Evolutionary conservation across 192 early-diverging fungal genomes (phyloP).

Genomic region (Phycomyces nitens): DNA sequence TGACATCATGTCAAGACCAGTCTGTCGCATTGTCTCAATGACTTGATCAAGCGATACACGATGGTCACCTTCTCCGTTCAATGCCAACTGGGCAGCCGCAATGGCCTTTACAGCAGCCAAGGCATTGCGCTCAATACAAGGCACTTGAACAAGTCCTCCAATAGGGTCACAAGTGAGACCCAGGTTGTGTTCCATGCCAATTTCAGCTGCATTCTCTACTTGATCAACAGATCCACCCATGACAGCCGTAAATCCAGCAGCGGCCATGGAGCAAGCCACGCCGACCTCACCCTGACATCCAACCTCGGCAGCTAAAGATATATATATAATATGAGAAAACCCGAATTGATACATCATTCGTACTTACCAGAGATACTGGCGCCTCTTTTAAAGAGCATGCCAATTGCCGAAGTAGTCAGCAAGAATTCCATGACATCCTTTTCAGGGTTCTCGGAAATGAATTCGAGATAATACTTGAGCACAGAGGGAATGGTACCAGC

Average conservation of each 20-base stretch:
- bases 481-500: constrained; percentile 93
- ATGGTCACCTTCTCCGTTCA: constrained; percentile 86
- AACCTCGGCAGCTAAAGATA: constrained; percentile 80
- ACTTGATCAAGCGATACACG: constrained; percentile 88
- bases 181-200: constrained; percentile 89
- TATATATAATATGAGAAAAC: too few relatives aligned
- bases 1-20: constrained; percentile 81
- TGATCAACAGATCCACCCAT: constrained; percentile 88
- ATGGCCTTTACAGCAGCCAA: constrained; percentile 92
- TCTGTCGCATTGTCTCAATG: constrained; percentile 91
- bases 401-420: constrained; percentile 89
- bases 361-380: constrained; percentile 75
- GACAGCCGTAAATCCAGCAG: constrained; percentile 88
- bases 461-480: constrained; percentile 94
- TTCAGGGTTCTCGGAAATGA: constrained; percentile 81
- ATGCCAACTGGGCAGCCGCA: constrained; percentile 88
- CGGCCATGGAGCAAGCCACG: constrained; percentile 96
- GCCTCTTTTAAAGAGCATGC: constrained; percentile 96
- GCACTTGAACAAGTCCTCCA: constrained; percentile 90
- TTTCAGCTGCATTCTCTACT: constrained; percentile 95
- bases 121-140: constrained; percentile 94
- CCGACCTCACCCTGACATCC: constrained; percentile 97
- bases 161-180: constrained; percentile 86
- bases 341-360: too few relatives aligned
- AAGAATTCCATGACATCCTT: constrained; percentile 89